A percentile compares a stretch with the other conserved stretches of the same genome.
These are phyloP conservation scores for Ambrosiella beaveri DNA, from an alignment of 2,329 filamentous ascomycete species.

Conservation along the genomic window DNA sequence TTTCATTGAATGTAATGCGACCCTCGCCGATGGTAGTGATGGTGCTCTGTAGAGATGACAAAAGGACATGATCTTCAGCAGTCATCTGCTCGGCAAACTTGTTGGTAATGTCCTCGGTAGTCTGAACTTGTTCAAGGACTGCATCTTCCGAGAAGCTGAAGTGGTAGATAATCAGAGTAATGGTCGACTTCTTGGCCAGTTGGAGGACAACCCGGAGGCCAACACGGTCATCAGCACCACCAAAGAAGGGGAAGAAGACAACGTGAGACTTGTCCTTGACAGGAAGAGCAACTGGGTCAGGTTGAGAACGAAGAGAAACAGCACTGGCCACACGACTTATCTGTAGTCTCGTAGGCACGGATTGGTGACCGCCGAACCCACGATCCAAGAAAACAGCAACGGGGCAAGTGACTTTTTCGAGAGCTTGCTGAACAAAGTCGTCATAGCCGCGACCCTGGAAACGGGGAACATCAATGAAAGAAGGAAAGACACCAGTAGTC, in stretches of 20 bases:
- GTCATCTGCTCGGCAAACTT: conserved; percentile 7
- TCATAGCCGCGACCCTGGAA: conserved; percentile 34
- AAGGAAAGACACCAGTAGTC: conserved; percentile 12
- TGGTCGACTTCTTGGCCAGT: conserved; percentile 58
- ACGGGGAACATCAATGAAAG: neutral
- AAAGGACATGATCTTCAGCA: conserved; percentile 6
- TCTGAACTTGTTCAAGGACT: neutral
- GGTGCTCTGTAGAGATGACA: conserved; percentile 9
- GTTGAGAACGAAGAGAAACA: conserved; percentile 38
- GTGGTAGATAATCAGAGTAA: conserved; percentile 59
- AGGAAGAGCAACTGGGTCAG: conserved; percentile 39
- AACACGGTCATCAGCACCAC: conserved; percentile 62
- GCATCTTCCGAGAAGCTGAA: conserved; percentile 16
- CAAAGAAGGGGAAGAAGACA: conserved; percentile 75
- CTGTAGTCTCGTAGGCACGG: neutral
- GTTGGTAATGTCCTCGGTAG: neutral
- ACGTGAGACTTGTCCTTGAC: conserved; percentile 57
- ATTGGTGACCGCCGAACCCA: conserved; percentile 8
- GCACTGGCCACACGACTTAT: conserved; percentile 31
- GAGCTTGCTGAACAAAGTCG: conserved; percentile 51
- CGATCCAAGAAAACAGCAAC: conserved; percentile 69
- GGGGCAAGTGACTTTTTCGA: conserved; percentile 47
- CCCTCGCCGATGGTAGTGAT: conserved; percentile 1
- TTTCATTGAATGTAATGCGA: conserved; percentile 5
- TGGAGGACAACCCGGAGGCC: conserved; percentile 72